phyloP scores from a whole-genome alignment of 306 rosid species.

The Purshia tridentata region DNA sequence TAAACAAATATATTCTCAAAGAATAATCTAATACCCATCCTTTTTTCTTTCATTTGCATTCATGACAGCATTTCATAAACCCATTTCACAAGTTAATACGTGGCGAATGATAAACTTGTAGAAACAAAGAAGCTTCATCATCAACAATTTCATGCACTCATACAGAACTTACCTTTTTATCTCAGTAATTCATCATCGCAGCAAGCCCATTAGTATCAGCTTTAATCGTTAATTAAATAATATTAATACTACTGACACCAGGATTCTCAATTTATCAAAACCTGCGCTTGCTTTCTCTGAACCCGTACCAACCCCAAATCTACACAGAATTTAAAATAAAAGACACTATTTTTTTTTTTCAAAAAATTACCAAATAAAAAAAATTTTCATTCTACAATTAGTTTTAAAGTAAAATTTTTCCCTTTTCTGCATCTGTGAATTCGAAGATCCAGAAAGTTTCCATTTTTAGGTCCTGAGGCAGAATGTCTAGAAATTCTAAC shows the following conservation, averaged over 20 bases:
- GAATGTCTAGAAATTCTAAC: neutral
- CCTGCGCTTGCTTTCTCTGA: neutral
- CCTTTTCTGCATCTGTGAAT: neutral
- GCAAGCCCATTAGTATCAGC: neutral
- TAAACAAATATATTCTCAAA: neutral
- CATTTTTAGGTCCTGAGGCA: neutral
- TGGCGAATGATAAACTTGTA: neutral
- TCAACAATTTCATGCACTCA: constrained; percentile 5
- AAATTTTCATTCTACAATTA: neutral
- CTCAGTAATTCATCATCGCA: neutral
- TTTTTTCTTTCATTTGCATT: neutral
- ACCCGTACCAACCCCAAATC: neutral
- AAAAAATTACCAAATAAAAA: neutral
- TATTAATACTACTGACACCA: neutral
- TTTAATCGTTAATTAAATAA: neutral
- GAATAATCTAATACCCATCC: neutral
- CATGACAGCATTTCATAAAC: neutral
- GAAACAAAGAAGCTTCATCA: neutral
- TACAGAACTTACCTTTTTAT: neutral
- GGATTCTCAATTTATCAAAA: neutral
- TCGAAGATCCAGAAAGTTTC: neutral
- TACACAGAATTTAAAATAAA: neutral
- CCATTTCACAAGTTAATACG: neutral
- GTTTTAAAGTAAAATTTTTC: neutral
- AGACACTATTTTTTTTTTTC: neutral